These are phyloP conservation scores for Starmerella gropengiesseri DNA, from an alignment of 805 yeast species.

Conservation along the genomic window DNA sequence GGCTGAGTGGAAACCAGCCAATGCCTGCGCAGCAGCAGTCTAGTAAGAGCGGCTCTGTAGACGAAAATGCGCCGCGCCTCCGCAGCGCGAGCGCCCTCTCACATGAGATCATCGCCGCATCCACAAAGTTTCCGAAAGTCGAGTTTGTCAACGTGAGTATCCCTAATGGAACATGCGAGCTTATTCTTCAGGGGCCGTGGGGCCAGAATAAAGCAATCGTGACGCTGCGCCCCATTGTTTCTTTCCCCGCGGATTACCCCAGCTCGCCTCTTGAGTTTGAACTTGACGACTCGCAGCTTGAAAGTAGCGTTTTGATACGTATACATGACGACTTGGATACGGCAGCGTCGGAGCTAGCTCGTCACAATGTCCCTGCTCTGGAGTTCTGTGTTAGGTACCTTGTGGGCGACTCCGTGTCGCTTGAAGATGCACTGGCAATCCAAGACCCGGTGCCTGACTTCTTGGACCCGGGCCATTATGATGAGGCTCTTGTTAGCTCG, in stretches of 20 bases:
- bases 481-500: no score
- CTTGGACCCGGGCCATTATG: slow-evolving; percentile 9
- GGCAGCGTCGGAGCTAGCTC: slow-evolving; percentile 47
- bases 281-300: slow-evolving; percentile 1
- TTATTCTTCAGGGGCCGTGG: slow-evolving; percentile 80
- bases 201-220: slow-evolving; percentile 40
- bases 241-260: slow-evolving; percentile 69
- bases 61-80: slow-evolving; percentile 21
- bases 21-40: not conserved
- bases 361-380: slow-evolving; percentile 53
- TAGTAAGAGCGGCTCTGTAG: not conserved
- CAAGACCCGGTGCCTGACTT: slow-evolving; percentile 23
- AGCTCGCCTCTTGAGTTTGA: slow-evolving; percentile 42
- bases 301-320: slow-evolving; percentile 36
- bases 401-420: slow-evolving; percentile 46
- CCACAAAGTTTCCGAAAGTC: slow-evolving; percentile 79
- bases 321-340: slow-evolving; percentile 43
- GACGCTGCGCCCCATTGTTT: slow-evolving; percentile 58
- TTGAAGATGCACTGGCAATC: slow-evolving; percentile 18
- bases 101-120: slow-evolving; percentile 81
- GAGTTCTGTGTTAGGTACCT: slow-evolving; percentile 69
- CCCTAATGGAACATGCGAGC: slow-evolving; percentile 64
- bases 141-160: slow-evolving; percentile 81
- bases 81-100: slow-evolving; percentile 39
- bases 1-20: slow-evolving; percentile 49